Conservation (phyloP, 1,284 basidiomycete species). For the Ceratobasidium sp. region DNA sequence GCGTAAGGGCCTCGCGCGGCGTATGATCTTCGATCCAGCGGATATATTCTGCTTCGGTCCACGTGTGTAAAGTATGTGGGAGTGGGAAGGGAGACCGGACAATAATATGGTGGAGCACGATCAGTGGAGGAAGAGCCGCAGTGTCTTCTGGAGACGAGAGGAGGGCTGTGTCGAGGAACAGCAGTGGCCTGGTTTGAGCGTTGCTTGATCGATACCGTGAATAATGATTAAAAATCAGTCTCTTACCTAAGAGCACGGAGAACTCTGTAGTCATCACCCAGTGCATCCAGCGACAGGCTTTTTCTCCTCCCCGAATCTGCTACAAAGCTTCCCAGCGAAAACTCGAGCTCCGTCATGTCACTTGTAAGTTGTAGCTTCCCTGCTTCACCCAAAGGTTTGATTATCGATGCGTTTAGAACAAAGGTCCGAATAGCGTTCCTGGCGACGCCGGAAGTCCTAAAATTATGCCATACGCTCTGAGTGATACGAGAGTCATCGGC, state of each 20-base stretch:
- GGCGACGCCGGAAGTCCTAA: constrained; percentile 72
- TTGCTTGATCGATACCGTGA: background rate
- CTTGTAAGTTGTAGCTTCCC: constrained; percentile 91
- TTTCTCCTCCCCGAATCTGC: constrained; percentile 54
- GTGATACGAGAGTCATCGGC: background rate
- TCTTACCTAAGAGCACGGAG: constrained; percentile 80
- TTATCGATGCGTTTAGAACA: constrained; percentile 87
- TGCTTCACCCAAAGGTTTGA: constrained; percentile 83
- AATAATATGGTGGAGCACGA: constrained; percentile 89
- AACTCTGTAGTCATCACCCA: constrained; percentile 81
- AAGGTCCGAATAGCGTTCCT: constrained; percentile 83
- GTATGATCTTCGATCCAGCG: constrained; percentile 84
- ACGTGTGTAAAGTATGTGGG: constrained; percentile 85
- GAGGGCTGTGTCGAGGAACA: constrained; percentile 82
- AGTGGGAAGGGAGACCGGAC: constrained; percentile 86
- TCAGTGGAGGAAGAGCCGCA: constrained; percentile 75
- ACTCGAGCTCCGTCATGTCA: constrained; percentile 96
- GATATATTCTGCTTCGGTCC: constrained; percentile 93
- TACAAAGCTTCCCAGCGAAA: constrained; percentile 82
- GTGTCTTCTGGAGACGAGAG: constrained; percentile 73
- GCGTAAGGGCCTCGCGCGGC: constrained; percentile 71
- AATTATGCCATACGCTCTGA: background rate
- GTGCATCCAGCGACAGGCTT: constrained; percentile 68
- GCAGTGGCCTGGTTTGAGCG: constrained; percentile 64
- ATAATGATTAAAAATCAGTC: constrained; percentile 40